Evolutionary conservation across 2,329 filamentous ascomycete genomes (phyloP), one percentile per base, ranked within the genome.

Genomic region (Aaosphaeria pasadenensis): DNA sequence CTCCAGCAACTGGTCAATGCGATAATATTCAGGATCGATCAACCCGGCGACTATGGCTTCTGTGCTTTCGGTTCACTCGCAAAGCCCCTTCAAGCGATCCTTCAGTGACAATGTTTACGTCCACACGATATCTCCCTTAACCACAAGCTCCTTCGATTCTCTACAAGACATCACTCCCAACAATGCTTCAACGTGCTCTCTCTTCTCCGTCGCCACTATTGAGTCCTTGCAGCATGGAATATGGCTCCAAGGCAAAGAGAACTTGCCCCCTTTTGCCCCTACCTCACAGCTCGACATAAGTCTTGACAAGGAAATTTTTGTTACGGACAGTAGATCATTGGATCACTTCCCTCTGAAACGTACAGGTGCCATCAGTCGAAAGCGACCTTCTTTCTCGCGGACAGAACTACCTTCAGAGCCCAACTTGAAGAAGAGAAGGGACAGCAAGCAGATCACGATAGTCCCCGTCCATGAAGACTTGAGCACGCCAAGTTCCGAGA

Each of bases 71-170:
- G 59, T 73, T 43, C 66, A 61, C 32, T 62, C 69, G 11, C 64
- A 66, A 41, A 71, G 66, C 49, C 69, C 70, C 7, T 59, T 72
- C 53, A 71, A 73, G 56, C 67, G 68, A 45, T 70, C 70, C 47
- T 72, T 73, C 58, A 71, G 67, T 56, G 69, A 73, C 53, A 68
- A 63, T 45, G 66, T 65, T 36, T 70, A 66, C 57, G 56, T 69
- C 41, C 60, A 57, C 39, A 58, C 67, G 42, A 63, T 58, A 51
- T 69, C 70, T 11, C 60, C 70, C 31, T 47, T 66, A 9, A 59
- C 57, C 36, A 58, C 66, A 30, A 48, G 53, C 13, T 47, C 63
- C 11, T 47, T 58, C 29, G 49, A 49, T 17, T 58, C 67, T 5
- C 59, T 68, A 17, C 52, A 45, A 46, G 58, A 66, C 39, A 52